A percentile compares a stretch with the other conserved stretches of the same genome.
Conservation (phyloP, 179 eudicot species). For the Beta corolliflora region DNA sequence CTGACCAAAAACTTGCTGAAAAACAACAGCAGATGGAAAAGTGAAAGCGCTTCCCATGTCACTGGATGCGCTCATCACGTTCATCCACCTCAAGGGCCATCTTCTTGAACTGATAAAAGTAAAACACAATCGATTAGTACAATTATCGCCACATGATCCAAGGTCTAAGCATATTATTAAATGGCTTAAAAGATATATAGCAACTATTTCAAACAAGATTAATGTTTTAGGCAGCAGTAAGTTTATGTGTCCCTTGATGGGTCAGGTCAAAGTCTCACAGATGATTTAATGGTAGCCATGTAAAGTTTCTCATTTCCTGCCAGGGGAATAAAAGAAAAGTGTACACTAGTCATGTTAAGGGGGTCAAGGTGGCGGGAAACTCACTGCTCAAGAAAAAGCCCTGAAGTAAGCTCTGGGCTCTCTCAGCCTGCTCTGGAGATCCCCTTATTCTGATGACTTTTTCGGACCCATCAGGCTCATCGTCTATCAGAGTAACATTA, state of each 20-base stretch:
- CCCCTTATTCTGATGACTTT: constrained; percentile 84
- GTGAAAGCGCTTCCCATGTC: constrained; percentile 6
- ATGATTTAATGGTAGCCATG: not conserved
- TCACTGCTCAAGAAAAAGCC: constrained; percentile 96
- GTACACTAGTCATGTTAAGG: not conserved
- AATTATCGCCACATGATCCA: not conserved
- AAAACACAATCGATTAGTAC: constrained; percentile 6
- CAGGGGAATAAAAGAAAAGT: not conserved
- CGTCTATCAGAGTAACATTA: constrained; percentile 75
- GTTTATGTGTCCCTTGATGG: not conserved
- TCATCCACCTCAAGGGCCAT: constrained; percentile 33
- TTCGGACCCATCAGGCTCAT: constrained; percentile 62
- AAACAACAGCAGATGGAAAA: constrained; percentile 7
- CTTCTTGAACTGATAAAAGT: constrained; percentile 44
- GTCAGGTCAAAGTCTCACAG: not conserved
- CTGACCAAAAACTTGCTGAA: constrained; percentile 14
- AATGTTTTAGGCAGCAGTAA: not conserved
- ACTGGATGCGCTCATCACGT: constrained; percentile 10
- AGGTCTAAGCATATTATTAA: not conserved
- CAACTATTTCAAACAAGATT: not conserved
- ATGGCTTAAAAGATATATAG: not conserved
- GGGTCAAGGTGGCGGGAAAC: constrained; percentile 21
- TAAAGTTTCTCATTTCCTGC: not conserved
- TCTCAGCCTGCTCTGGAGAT: constrained; percentile 91
- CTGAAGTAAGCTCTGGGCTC: constrained; percentile 97